Conservation (phyloP, 2,329 filamentous ascomycete species). For the Cryphonectria naterciae region DNA sequence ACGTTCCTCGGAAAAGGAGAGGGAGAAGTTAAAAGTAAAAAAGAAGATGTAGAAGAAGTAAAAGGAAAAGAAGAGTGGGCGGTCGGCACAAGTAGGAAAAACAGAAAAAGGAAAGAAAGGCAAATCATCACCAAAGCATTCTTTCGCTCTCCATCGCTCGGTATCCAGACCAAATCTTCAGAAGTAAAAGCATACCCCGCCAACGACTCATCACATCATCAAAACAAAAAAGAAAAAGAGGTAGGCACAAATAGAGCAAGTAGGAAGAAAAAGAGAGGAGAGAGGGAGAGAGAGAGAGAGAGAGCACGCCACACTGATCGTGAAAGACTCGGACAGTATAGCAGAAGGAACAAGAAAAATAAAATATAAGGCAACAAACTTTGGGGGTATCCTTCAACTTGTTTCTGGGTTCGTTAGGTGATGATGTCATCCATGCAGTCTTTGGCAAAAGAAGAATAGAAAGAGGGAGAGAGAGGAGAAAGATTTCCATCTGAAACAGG, state of each 20-base stretch:
- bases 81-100: background rate
- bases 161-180: conserved; percentile 11
- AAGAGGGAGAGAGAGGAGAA: background rate
- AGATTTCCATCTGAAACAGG: conserved; percentile 9
- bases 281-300: background rate
- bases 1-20: background rate
- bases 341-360: background rate
- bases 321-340: background rate
- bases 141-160: conserved; percentile 9
- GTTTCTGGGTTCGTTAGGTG: conserved; percentile 26
- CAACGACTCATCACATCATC: conserved; percentile 4
- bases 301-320: background rate
- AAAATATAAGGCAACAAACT: conserved; percentile 12
- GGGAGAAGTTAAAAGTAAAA: background rate
- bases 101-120: background rate
- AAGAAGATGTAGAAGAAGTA: no score
- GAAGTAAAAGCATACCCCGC: background rate
- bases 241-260: conserved; percentile 26
- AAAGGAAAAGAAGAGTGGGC: background rate
- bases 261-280: background rate
- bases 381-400: conserved; percentile 31
- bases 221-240: no score
- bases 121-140: background rate
- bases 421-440: conserved; percentile 29
- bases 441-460: conserved; percentile 17